Conservation (phyloP, 345 rosid species). For the Melaleuca alternifolia region DNA sequence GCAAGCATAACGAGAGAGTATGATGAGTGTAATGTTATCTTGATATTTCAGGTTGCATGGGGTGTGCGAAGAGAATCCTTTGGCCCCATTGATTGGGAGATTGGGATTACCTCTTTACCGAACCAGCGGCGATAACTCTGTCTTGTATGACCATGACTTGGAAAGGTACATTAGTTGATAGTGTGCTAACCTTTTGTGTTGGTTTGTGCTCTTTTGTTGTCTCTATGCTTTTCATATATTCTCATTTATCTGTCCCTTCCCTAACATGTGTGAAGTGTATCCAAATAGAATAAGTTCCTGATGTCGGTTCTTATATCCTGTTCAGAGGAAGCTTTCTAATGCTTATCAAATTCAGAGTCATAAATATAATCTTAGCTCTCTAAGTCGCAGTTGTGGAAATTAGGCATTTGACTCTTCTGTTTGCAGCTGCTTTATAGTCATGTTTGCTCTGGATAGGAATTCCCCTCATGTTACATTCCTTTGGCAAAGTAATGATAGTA, state of each 20-base stretch:
- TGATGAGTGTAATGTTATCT: background rate
- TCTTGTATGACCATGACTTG: constrained; percentile 89
- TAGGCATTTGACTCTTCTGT: background rate
- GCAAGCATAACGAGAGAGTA: background rate
- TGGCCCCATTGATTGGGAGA: constrained; percentile 82
- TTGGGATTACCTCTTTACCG: constrained; percentile 84
- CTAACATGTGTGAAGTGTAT: background rate
- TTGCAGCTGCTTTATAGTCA: background rate
- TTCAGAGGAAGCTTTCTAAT: background rate
- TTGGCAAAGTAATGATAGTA: background rate
- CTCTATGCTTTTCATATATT: background rate
- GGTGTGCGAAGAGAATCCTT: constrained; percentile 86
- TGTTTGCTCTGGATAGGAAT: background rate
- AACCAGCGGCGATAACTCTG: constrained; percentile 93
- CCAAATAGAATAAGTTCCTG: background rate
- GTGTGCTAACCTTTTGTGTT: background rate
- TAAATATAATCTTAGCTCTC: background rate
- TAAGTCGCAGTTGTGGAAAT: background rate
- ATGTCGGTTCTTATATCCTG: background rate
- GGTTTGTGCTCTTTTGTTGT: background rate
- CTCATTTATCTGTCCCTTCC: background rate
- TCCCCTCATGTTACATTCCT: background rate
- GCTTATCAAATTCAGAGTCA: background rate
- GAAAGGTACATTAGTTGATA: constrained; percentile 45
- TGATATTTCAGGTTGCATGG: constrained; percentile 74